Base-by-base conservation (phyloP, 257 asterid genomes). In the Plantago elongata region DNA sequence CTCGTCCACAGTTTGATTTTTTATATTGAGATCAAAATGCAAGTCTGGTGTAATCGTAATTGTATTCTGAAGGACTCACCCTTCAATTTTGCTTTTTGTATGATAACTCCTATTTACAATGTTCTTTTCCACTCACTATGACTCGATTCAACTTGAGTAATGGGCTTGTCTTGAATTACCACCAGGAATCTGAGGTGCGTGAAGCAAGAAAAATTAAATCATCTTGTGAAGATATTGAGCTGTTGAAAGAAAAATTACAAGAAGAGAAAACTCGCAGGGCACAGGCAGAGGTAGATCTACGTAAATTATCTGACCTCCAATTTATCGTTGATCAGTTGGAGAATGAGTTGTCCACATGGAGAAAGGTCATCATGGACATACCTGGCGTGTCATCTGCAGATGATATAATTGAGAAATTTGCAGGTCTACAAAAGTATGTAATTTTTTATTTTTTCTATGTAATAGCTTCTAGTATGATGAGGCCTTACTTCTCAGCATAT, bases 231-330 rank as follows among this genome's bases (percentile, higher is more conserved):
- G 83, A 81, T 64, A 49, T 84, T 37, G 82, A 76, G 67, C 65
- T 93, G 48, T 74, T 93, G 83, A 93, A 89, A 87, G 96, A 87
- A 73, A 93, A 89, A 56, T 68, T 93, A 71, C 69, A 73, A 45
- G 99, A 89, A 78, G 99, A 93, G 69, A 93, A 83, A 73, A 71
- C 74, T 44, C 79, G 84, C 64, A 82, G 91, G 79, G 97, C 87
- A 74, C 83, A 91, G 80, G 81, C 95, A 60, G 99, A 89, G 78
- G 56, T 79, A 40, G 97, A 93, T 69, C 79, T 93, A 48, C 78
- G 77, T 62, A 87, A 77, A 77, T 65, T 83, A 68, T 67, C 87
- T 61, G 83, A 75, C 67, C 74, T 73, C 69, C 85, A 82, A 65
- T 63, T 69, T 57, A 79, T 67, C 61, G 65, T 80, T 76, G 70